Percentiles rank a stretch among this genome's conserved stretches.
Conservation (phyloP, 225 moss, liverwort and hornwort genomes). For the Sphagnum contortum region DNA sequence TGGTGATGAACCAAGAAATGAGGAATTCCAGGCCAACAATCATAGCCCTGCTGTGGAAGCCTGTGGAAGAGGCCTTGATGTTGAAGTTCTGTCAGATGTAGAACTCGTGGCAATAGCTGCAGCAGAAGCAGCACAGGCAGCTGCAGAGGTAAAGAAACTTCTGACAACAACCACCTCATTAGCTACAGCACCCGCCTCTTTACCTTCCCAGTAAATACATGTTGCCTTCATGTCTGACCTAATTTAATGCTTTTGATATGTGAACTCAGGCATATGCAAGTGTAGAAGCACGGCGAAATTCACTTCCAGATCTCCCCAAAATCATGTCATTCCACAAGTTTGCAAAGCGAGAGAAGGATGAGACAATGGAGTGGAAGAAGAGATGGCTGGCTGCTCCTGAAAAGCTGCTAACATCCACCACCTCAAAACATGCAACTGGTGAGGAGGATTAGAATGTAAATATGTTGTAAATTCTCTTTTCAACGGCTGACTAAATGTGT, state of each 20-base stretch:
- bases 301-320: conserved; percentile 45
- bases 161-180: no score
- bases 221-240: not conserved
- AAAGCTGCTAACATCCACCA: conserved; percentile 14
- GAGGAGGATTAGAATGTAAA: not conserved
- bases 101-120: conserved; percentile 48
- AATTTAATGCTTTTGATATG: not conserved
- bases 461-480: no score
- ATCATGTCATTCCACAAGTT: conserved; percentile 60
- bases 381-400: conserved; percentile 24
- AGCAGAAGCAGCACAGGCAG: conserved; percentile 54
- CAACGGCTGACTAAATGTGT: no score
- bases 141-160: conserved; percentile 31
- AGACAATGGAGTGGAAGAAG: conserved; percentile 37
- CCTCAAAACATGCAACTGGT: conserved; percentile 20
- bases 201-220: not conserved
- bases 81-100: conserved; percentile 34
- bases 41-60: conserved; percentile 11
- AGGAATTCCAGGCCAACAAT: conserved; percentile 4
- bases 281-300: conserved; percentile 36
- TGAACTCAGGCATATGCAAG: conserved; percentile 44
- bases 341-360: conserved; percentile 53
- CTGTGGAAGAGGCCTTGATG: conserved; percentile 16
- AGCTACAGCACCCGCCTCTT: not conserved
- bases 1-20: conserved; percentile 27